Percentiles rank a stretch among this genome's conserved stretches.
Conservation (phyloP, 768 basidiomycete species). For the Botryobasidium botryosum region DNA sequence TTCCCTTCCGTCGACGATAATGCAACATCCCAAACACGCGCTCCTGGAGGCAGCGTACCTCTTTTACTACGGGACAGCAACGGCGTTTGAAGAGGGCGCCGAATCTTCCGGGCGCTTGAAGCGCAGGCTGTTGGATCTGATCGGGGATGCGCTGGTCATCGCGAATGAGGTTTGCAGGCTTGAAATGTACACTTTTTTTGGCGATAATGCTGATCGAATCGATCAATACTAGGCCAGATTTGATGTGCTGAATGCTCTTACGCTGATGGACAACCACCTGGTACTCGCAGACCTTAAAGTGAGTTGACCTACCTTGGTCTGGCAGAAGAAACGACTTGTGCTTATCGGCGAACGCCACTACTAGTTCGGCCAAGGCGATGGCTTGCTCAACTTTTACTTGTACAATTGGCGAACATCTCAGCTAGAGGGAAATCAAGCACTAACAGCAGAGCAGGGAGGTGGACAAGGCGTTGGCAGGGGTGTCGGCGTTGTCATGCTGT, state of each 20-base stretch:
- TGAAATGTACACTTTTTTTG: neutral
- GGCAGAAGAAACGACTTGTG: too few relatives aligned
- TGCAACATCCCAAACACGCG: slow-evolving; percentile 52
- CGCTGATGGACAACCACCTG: slow-evolving; percentile 80
- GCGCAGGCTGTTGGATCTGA: slow-evolving; percentile 48
- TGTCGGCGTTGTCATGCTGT: slow-evolving; percentile 76
- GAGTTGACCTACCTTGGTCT: too few relatives aligned
- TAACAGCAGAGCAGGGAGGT: slow-evolving; percentile 32
- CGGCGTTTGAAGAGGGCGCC: slow-evolving; percentile 41
- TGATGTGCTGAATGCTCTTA: slow-evolving; percentile 92
- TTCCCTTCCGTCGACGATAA: slow-evolving; percentile 85
- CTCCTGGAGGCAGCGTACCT: slow-evolving; percentile 85
- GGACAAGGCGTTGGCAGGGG: slow-evolving; percentile 28
- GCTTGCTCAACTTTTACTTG: slow-evolving; percentile 77
- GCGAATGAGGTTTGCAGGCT: slow-evolving; percentile 38
- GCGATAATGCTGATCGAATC: neutral
- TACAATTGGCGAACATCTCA: slow-evolving; percentile 88
- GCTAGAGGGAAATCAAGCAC: slow-evolving; percentile 49
- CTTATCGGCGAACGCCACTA: too few relatives aligned
- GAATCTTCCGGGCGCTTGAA: slow-evolving; percentile 49
- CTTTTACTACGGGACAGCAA: slow-evolving; percentile 84
- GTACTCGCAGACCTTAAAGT: slow-evolving; percentile 79
- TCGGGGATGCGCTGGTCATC: slow-evolving; percentile 64
- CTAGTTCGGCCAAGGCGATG: slow-evolving; percentile 88
- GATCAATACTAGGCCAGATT: slow-evolving; percentile 44